Conservation (phyloP, 441 rosid genomes). For the Kokia cookei region DNA sequence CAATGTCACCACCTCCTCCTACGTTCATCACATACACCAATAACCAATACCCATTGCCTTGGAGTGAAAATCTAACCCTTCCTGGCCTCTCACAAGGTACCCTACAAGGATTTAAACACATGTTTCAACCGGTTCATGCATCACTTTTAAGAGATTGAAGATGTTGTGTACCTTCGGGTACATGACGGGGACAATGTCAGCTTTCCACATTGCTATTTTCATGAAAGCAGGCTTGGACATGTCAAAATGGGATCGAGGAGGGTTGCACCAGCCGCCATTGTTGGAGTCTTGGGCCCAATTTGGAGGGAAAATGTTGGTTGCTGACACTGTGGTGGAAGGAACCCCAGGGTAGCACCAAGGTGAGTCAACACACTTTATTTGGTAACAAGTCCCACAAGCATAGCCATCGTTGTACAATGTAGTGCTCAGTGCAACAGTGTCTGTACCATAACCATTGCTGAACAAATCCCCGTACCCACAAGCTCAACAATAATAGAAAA, state of each 20-base stretch:
- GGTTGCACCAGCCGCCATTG: conserved; percentile 90
- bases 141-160: background rate
- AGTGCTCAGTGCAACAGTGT: conserved; percentile 69
- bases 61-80: conserved; percentile 63
- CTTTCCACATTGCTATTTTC: conserved; percentile 78
- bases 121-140: background rate
- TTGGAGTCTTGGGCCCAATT: conserved; percentile 71
- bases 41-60: conserved; percentile 82
- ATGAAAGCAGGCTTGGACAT: conserved; percentile 85
- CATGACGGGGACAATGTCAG: conserved; percentile 67
- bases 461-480: conserved; percentile 79
- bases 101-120: conserved; percentile 21
- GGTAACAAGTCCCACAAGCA: conserved; percentile 72
- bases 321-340: conserved; percentile 50
- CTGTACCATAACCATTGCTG: conserved; percentile 55
- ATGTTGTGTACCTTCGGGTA: conserved; percentile 52
- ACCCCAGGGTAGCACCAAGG: conserved; percentile 34
- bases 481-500: conserved; percentile 5
- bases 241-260: conserved; percentile 76
- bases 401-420: conserved; percentile 62
- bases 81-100: conserved; percentile 54
- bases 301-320: conserved; percentile 84
- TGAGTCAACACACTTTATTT: conserved; percentile 49
- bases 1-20: conserved; percentile 71
- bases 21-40: conserved; percentile 79